These are phyloP conservation scores for Aureobasidium sp. DNA, from an alignment of 2,329 filamentous ascomycete species.

Conservation along the genomic window DNA sequence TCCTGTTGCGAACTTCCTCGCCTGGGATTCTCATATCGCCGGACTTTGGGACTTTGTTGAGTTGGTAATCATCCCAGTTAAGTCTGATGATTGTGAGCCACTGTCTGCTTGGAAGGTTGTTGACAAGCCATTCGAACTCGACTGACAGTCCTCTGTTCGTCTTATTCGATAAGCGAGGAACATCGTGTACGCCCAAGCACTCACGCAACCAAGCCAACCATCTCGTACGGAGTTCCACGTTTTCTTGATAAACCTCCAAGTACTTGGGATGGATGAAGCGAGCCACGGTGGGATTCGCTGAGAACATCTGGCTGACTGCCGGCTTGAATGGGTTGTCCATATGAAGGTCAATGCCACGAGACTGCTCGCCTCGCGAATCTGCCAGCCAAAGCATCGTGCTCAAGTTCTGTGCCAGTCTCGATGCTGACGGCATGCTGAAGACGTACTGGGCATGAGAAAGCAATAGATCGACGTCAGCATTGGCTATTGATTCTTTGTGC, in stretches of 20 bases:
- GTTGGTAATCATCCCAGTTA: neutral
- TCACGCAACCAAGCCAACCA: conserved; percentile 3
- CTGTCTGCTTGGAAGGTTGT: neutral
- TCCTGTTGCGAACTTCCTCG: neutral
- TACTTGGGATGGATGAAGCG: conserved; percentile 7
- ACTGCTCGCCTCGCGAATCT: neutral
- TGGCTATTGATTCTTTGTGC: neutral
- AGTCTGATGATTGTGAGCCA: neutral
- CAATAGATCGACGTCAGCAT: neutral
- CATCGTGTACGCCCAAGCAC: neutral
- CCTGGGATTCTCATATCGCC: neutral
- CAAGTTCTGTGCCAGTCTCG: neutral
- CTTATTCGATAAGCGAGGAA: neutral
- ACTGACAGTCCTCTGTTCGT: neutral
- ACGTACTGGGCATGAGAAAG: neutral
- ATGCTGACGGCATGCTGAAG: neutral
- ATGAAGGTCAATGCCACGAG: neutral
- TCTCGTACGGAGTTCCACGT: neutral
- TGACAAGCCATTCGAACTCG: conserved; percentile 1
- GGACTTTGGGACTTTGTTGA: neutral
- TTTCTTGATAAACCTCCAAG: neutral
- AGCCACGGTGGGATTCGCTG: neutral
- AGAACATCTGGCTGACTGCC: neutral
- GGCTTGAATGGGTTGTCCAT: neutral
- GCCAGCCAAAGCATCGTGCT: neutral